Evolutionary conservation across 345 rosid species (phyloP).

Genomic region (Balakata baccata): DNA sequence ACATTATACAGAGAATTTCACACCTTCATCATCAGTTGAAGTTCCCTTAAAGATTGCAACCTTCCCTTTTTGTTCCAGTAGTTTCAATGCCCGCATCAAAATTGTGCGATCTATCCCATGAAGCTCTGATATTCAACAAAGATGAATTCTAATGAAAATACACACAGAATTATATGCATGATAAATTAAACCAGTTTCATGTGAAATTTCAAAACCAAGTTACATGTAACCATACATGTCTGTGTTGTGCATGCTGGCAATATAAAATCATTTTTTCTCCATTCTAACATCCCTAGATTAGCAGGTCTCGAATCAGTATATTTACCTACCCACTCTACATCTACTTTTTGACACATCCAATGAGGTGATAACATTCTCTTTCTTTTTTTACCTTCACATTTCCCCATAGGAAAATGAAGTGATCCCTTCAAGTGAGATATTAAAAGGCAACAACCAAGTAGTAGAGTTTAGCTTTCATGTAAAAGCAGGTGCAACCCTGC

Average conservation of each 20-base stretch:
- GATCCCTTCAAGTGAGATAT: neutral
- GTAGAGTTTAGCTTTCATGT: neutral
- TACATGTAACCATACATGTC: no score
- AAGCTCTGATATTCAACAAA: conserved; percentile 49
- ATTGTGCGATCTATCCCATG: conserved; percentile 72
- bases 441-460: neutral
- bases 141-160: conserved; percentile 7
- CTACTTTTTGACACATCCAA: no score
- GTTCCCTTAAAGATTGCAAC: conserved; percentile 89
- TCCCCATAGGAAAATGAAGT: neutral
- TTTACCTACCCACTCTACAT: no score
- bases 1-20: conserved; percentile 66
- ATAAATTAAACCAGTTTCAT: neutral
- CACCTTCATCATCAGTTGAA: conserved; percentile 88
- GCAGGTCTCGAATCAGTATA: no score
- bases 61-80: conserved; percentile 83
- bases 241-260: neutral
- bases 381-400: neutral
- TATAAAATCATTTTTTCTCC: neutral
- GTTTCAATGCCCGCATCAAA: conserved; percentile 69
- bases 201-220: neutral
- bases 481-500: neutral
- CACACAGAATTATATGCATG: neutral
- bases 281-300: neutral
- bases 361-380: no score